Evolutionary conservation across 495 filamentous ascomycete species (phyloP).

Genomic region (Penicillium lagena): DNA sequence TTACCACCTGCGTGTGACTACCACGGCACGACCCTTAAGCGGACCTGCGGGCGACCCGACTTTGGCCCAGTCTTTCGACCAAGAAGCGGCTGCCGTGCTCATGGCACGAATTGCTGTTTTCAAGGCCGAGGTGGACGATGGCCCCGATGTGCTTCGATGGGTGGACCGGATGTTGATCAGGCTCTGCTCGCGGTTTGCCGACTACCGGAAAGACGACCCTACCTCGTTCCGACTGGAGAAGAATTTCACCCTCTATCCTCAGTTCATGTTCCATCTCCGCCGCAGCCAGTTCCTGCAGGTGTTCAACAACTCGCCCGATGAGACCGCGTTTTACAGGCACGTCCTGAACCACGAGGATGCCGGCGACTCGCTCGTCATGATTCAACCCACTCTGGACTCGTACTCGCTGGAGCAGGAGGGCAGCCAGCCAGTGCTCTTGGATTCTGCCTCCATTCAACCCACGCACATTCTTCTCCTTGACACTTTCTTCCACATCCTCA

Average conservation of each 20-base stretch:
- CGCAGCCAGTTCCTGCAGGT: slow-evolving; percentile 97
- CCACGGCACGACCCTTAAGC: slow-evolving; percentile 84
- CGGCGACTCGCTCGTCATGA: slow-evolving; percentile 95
- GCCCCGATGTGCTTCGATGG: slow-evolving; percentile 97
- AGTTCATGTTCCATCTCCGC: slow-evolving; percentile 99
- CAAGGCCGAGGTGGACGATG: slow-evolving; percentile 98
- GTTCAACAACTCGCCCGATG: slow-evolving; percentile 98
- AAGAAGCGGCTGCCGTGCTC: slow-evolving; percentile 94
- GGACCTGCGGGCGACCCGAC: slow-evolving; percentile 96
- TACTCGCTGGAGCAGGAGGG: slow-evolving; percentile 96
- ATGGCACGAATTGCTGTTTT: slow-evolving; percentile 99
- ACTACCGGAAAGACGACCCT: slow-evolving; percentile 97
- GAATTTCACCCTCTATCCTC: slow-evolving; percentile 98
- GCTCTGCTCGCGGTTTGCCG: slow-evolving; percentile 92
- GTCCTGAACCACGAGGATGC: slow-evolving; percentile 97
- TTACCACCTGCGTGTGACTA: slow-evolving; percentile 93
- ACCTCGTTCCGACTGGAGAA: slow-evolving; percentile 97
- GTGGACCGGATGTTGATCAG: slow-evolving; percentile 98
- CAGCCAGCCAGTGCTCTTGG: slow-evolving; percentile 82
- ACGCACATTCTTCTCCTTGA: slow-evolving; percentile 92
- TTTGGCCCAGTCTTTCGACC: slow-evolving; percentile 95
- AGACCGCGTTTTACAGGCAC: slow-evolving; percentile 97
- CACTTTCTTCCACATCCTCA: slow-evolving; percentile 99
- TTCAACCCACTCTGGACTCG: slow-evolving; percentile 94
- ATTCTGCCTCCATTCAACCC: slow-evolving; percentile 93